Percentiles rank a stretch among this genome's conserved stretches.
Evolutionary conservation across 495 filamentous ascomycete genomes (phyloP).

Genomic region (Durotheca rogersii): DNA sequence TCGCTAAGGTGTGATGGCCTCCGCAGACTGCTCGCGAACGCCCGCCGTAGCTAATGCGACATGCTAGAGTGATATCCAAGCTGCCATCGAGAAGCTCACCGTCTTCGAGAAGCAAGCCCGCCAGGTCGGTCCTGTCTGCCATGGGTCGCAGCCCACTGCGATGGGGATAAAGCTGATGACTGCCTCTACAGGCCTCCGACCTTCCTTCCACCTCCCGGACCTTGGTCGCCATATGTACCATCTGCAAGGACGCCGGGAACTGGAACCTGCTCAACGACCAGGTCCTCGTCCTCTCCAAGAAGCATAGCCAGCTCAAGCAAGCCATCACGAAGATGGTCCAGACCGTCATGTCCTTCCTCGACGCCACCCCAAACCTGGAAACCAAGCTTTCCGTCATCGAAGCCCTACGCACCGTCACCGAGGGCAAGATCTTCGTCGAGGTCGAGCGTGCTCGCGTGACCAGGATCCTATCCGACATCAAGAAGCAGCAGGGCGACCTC

Average conservation of each 20-base stretch:
- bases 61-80: slow-evolving; percentile 70
- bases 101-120: slow-evolving; percentile 91
- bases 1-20: slow-evolving; percentile 68
- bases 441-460: slow-evolving; percentile 96
- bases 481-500: slow-evolving; percentile 89
- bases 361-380: slow-evolving; percentile 72
- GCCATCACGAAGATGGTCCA: slow-evolving; percentile 99
- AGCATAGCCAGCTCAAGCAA: slow-evolving; percentile 99
- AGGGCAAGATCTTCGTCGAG: slow-evolving; percentile 99
- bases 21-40: neutral
- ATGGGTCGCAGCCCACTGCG: no score
- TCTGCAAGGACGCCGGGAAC: slow-evolving; percentile 89
- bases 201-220: slow-evolving; percentile 90
- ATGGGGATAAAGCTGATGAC: no score
- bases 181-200: slow-evolving; percentile 72
- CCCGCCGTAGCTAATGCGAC: slow-evolving; percentile 11
- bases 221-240: slow-evolving; percentile 81
- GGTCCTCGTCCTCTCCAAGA: slow-evolving; percentile 92
- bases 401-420: slow-evolving; percentile 91
- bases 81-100: slow-evolving; percentile 89
- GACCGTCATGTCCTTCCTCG: slow-evolving; percentile 87
- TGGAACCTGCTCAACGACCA: slow-evolving; percentile 96
- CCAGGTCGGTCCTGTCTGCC: slow-evolving; percentile 62
- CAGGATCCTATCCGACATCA: slow-evolving; percentile 92
- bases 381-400: slow-evolving; percentile 92